phyloP scores from a whole-genome alignment of 352 stramenopile species.

The Pythium scleroteichum region DNA sequence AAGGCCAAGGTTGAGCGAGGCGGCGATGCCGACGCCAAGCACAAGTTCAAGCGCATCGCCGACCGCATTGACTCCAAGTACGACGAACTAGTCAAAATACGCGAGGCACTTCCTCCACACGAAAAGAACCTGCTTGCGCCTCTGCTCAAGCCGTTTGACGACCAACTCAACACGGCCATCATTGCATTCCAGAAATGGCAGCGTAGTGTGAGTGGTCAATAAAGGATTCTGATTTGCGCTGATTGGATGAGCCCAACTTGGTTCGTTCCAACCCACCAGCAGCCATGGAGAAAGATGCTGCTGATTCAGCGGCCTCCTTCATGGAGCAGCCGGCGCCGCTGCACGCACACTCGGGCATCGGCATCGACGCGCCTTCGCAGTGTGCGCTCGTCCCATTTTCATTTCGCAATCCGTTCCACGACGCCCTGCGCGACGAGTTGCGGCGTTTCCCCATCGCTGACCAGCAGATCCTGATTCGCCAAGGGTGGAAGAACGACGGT shows the following conservation, averaged over 20 bases:
- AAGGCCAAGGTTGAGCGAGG: slow-evolving; percentile 66
- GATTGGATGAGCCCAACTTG: not conserved
- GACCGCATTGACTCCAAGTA: slow-evolving; percentile 89
- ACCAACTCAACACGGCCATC: slow-evolving; percentile 88
- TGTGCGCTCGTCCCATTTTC: slow-evolving; percentile 66
- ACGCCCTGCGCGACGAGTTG: slow-evolving; percentile 60
- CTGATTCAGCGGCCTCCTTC: not conserved
- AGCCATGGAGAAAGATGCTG: not conserved
- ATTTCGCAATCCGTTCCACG: slow-evolving; percentile 75
- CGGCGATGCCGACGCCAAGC: slow-evolving; percentile 52
- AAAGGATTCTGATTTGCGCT: not conserved
- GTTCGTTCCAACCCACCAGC: too few species aligned
- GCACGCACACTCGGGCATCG: not conserved
- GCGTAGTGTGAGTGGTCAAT: slow-evolving; percentile 17
- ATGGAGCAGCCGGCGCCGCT: slow-evolving; percentile 29
- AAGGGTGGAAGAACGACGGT: slow-evolving; percentile 80
- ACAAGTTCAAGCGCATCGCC: slow-evolving; percentile 84
- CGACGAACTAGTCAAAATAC: slow-evolving; percentile 82
- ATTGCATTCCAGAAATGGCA: slow-evolving; percentile 52
- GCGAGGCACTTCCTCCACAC: slow-evolving; percentile 74
- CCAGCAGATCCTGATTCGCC: slow-evolving; percentile 59
- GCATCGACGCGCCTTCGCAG: slow-evolving; percentile 7
- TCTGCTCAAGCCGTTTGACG: slow-evolving; percentile 83
- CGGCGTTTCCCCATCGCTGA: slow-evolving; percentile 71
- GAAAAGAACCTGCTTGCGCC: slow-evolving; percentile 83